Evolutionary conservation across 345 rosid genomes (phyloP), one percentile per base, ranked within the genome.

Genomic region (Rhizophora mangle): DNA sequence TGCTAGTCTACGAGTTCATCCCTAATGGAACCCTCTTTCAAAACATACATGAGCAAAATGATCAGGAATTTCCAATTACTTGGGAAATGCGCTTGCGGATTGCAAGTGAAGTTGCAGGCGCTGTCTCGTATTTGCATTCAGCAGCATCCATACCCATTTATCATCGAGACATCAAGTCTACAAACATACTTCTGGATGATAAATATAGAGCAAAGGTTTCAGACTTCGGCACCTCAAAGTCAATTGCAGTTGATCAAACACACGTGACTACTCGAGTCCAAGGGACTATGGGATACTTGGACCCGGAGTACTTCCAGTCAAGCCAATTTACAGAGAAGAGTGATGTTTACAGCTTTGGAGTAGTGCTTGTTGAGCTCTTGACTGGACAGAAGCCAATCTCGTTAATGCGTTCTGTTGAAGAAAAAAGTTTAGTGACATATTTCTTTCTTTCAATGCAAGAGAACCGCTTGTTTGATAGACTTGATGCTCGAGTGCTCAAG

Each of bases 231-330:
- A 19, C 31, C 22, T 62, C 64, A 31, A 30, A 20, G 11, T 62
- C 47, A 18, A 21, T 62, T 62, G 26, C 39, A 8, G 24, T 19
- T 6, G 64, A 62, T 19, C 64, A 62, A 62, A 62, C 64, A 62
- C 64, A 62, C 20, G 47, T 62, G 3, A 62, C 64, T 1, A 62
- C 64, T 62, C 47, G 49, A 15, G 64, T 62, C 2, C 64, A 32
- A 32, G 64, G 64, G 13, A 62, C 64, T 9, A 11, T 62, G 34
- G 64, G 64, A 3, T 62, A 32, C 22, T 19, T 62, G 8, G 64
- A 62, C 47, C 64, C 64, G 1, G 64, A 62, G 22, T 62, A 62
- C 47, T 49, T 49, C 13, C 68, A 15, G 30, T 22, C 65, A 4
- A 62, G n/a, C 36, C 46, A 32, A 8, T 60, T 6, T 10, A 60